These are phyloP conservation scores for Kwoniella heveanensis DNA, from an alignment of 768 basidiomycete species.

Conservation along the genomic window DNA sequence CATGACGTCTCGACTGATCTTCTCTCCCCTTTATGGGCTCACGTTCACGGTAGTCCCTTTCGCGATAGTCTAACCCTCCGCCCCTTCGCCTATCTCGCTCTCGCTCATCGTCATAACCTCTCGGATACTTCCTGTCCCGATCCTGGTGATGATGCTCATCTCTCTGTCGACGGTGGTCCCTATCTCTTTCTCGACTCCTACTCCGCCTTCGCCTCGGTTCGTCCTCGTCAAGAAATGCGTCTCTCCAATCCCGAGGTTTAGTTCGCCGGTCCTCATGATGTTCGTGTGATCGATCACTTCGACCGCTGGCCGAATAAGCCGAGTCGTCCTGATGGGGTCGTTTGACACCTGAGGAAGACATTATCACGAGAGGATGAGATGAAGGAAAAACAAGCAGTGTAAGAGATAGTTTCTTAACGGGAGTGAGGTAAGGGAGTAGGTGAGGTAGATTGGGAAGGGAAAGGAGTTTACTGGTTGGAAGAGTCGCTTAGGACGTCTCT, in stretches of 20 bases:
- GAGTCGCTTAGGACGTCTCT: background rate
- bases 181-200: slow-evolving; percentile 25
- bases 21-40: slow-evolving; percentile 33
- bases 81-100: slow-evolving; percentile 56
- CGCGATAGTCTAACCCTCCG: slow-evolving; percentile 51
- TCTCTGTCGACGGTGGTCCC: slow-evolving; percentile 22
- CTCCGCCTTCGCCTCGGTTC: slow-evolving; percentile 28
- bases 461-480: slow-evolving; percentile 31
- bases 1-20: slow-evolving; percentile 32
- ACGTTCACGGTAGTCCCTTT: slow-evolving; percentile 32
- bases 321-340: slow-evolving; percentile 27
- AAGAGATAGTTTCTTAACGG: slow-evolving; percentile 27
- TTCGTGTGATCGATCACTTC: slow-evolving; percentile 19
- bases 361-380: slow-evolving; percentile 5
- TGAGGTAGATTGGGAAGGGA: slow-evolving; percentile 1
- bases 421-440: background rate
- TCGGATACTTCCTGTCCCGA: slow-evolving; percentile 23
- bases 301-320: slow-evolving; percentile 5
- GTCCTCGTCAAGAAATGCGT: slow-evolving; percentile 52
- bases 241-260: slow-evolving; percentile 53
- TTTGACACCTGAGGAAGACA: slow-evolving; percentile 44
- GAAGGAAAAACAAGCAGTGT: slow-evolving; percentile 14
- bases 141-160: no score
- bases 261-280: slow-evolving; percentile 22
- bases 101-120: slow-evolving; percentile 48